Conservation (phyloP, 75 land plant genomes). For the Pseudotsuga menziesii region DNA sequence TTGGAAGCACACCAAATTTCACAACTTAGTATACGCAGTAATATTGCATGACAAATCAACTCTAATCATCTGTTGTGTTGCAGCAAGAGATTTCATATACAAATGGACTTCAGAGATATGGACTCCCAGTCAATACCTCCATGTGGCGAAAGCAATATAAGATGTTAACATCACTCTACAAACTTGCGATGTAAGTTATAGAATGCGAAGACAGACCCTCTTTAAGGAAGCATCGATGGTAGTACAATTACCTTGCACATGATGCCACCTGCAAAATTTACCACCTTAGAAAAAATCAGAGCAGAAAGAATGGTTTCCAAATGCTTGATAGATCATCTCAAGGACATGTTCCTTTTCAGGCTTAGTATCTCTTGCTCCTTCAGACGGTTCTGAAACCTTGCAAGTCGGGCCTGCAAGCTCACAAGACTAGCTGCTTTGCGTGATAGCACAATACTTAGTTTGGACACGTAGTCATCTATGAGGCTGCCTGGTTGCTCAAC, state of each 20-base stretch:
- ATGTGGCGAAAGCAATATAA: neutral
- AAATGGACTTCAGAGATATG: neutral
- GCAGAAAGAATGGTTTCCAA: constrained; percentile 3
- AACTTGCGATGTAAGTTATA: neutral
- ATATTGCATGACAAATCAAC: neutral
- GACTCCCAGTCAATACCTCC: neutral
- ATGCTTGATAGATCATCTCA: neutral
- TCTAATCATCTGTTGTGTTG: neutral
- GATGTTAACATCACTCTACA: constrained; percentile 6
- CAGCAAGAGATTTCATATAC: constrained; percentile 1
- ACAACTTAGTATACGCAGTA: too few species aligned
- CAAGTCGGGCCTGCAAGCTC: constrained; percentile 91
- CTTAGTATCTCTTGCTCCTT: constrained; percentile 95
- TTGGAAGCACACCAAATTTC: neutral
- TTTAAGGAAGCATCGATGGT: neutral
- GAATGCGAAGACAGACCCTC: neutral
- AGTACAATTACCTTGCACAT: neutral
- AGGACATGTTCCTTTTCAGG: constrained; percentile 31
- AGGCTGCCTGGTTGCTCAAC: constrained; percentile 97
- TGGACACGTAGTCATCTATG: constrained; percentile 90
- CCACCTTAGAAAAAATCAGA: neutral
- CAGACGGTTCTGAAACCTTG: constrained; percentile 86
- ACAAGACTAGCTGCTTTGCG: constrained; percentile 91
- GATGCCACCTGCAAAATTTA: neutral
- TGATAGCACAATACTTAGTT: constrained; percentile 83